Evolutionary conservation across 306 rosid genomes (phyloP), one percentile per base, ranked within the genome.

Genomic region (Fragaria vesca): DNA sequence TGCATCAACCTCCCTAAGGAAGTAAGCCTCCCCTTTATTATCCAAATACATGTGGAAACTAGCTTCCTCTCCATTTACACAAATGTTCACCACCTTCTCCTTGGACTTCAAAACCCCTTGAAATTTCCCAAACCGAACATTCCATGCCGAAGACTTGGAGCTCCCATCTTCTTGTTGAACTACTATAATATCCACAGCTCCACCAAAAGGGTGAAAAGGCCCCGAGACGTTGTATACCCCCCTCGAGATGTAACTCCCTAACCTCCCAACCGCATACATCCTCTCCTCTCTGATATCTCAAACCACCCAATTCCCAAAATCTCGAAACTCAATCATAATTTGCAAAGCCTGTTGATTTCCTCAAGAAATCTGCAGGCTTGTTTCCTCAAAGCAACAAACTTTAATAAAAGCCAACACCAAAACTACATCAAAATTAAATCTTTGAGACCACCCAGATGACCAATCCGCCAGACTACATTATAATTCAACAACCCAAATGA

Each of bases 191-290:
- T 96, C 99, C 17, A 96, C 97, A 72, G 98, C 97, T 71, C 99
- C 99, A 12, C 99, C 99, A 80, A 95, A 90, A 0, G 99, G 97
- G 77, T 90, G 99, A 71, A 96, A 91, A 4, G 99, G 91, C 4
- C 87, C 97, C 10, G 97, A 88, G 21, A 91, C 97, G 0, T 89
- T 86, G 89, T 87, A 89, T 8, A 89, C 93, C 2, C 98, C 97
- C 66, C 84, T 88, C 38, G 90, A 82, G 52, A 95, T 88, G 66
- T 84, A 89, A 30, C 90, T 87, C 7, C 97, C 93, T 46, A 96
- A 75, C 83, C 97, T 84, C 83, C 87, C 94, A 65, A 94, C 97
- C 73, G 96, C 92, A 67, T 90, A 86, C 99, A 96, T 96, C 86
- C 83, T 90, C 83, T 54, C 42, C 47, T 68, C 52, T 48, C 71